Evolutionary conservation across 805 yeast genomes (phyloP).

Genomic region (Metschnikowia reukaufii): DNA sequence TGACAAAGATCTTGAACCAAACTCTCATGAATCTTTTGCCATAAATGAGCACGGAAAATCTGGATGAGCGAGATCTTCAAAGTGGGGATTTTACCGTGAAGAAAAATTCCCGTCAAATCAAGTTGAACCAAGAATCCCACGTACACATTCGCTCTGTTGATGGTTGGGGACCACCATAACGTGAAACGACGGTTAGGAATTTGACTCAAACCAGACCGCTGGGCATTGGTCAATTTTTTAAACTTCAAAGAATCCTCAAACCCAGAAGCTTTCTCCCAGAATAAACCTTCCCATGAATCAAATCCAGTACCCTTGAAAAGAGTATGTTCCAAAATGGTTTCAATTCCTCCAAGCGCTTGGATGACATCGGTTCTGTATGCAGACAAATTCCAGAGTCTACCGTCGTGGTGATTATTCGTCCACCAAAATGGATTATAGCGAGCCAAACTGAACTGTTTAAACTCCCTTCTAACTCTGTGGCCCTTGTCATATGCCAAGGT

Average conservation of each 20-base stretch:
- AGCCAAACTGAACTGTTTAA: slow-evolving; percentile 67
- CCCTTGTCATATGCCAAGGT: slow-evolving; percentile 95
- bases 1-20: slow-evolving; percentile 92
- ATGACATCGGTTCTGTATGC: slow-evolving; percentile 94
- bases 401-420: slow-evolving; percentile 92
- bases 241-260: slow-evolving; percentile 95
- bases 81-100: slow-evolving; percentile 98
- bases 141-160: slow-evolving; percentile 95
- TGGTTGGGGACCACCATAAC: slow-evolving; percentile 99
- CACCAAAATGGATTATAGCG: slow-evolving; percentile 94
- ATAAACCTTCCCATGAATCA: slow-evolving; percentile 96
- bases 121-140: slow-evolving; percentile 96
- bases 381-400: slow-evolving; percentile 90
- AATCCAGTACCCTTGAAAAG: slow-evolving; percentile 96
- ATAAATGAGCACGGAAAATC: slow-evolving; percentile 93
- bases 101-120: slow-evolving; percentile 93
- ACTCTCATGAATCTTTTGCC: slow-evolving; percentile 99
- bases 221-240: slow-evolving; percentile 95
- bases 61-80: slow-evolving; percentile 93
- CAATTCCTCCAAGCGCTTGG: slow-evolving; percentile 96
- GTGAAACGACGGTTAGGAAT: slow-evolving; percentile 97
- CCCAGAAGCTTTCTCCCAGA: slow-evolving; percentile 98
- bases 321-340: slow-evolving; percentile 92
- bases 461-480: slow-evolving; percentile 78
- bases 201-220: slow-evolving; percentile 93